Evolutionary conservation across 495 filamentous ascomycete species (phyloP), one percentile per base, ranked within the genome.

Genomic region (Thermothielavioides terrestris): DNA sequence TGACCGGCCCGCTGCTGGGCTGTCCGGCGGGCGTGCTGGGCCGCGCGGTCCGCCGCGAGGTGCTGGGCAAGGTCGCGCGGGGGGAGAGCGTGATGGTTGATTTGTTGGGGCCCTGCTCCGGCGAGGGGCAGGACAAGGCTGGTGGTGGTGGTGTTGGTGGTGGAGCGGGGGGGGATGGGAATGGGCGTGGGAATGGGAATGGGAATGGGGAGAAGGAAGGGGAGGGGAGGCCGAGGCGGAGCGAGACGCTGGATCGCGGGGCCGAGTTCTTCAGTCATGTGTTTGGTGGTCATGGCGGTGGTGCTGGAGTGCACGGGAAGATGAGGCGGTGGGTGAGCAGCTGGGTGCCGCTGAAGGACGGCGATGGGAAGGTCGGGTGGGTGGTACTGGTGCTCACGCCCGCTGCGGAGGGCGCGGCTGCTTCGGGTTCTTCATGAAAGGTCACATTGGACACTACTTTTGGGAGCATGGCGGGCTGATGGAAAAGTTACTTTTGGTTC

Each of bases 321-420:
- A 57, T 66, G 51, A 70, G 70, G 51, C 66, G 60, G 58, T 61
- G 77, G 40, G 66, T 73, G n/a, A 70, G 65, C 21, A 72, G 75
- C 54, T 80, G 77, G 77, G 73, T 74, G 46, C 76, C 77, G 20
- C 51, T 76, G 56, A 78, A 74, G 59, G 71, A 78, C 56, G 73
- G 60, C 10, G 58, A 69, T 14, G 76, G 74, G 0, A 48, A 48
- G 23, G 64, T 77, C 15, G 64, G 47, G 15, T 76, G 67, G 58
- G 67, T 77, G 31, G 68, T 80, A 39, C 46, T 78, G 45, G 53
- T 69, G 15, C 52, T 73, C 55, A 64, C 53, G 44, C 66, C 65
- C 18, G 57, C 22, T 5, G 40, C 25, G 23, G 46, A 27, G 11
- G 35, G 15, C 3, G 9, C 11, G 21, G 15, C 2, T 23, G 20